Percentiles rank a stretch among this genome's conserved stretches.
phyloP scores from a whole-genome alignment of 306 rosid species.

The Ceratonia siliqua region DNA sequence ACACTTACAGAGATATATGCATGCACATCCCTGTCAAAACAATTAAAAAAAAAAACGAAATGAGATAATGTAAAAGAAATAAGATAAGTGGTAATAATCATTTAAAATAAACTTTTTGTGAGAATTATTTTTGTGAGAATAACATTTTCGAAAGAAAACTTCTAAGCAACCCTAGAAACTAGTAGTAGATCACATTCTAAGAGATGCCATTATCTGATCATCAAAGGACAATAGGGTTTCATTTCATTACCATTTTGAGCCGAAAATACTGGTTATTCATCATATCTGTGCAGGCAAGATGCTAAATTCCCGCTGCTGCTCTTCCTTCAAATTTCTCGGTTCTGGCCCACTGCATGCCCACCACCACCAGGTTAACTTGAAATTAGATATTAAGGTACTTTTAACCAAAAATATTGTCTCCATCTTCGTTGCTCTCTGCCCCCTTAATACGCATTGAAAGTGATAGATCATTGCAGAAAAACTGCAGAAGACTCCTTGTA shows the following conservation, averaged over 20 bases:
- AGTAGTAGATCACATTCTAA: neutral
- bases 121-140: too few relatives aligned
- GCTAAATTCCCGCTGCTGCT: slow-evolving; percentile 41
- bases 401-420: slow-evolving; percentile 22
- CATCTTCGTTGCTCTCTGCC: neutral
- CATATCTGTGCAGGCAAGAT: slow-evolving; percentile 33
- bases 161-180: neutral
- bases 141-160: neutral
- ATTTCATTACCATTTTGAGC: neutral
- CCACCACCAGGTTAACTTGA: neutral
- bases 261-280: slow-evolving; percentile 3
- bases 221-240: neutral
- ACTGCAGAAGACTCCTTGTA: slow-evolving; percentile 41
- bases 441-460: slow-evolving; percentile 33
- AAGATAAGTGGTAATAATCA: too few relatives aligned
- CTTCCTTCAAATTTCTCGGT: slow-evolving; percentile 1
- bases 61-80: too few relatives aligned
- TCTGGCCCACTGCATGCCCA: neutral
- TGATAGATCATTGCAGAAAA: slow-evolving; percentile 37
- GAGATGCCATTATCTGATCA: neutral
- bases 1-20: neutral
- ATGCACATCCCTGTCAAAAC: neutral
- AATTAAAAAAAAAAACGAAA: too few relatives aligned
- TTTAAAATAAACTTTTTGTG: too few relatives aligned
- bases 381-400: neutral